Evolutionary conservation across 2,329 filamentous ascomycete species (phyloP).

Genomic region (Fusarium bactridioides): DNA sequence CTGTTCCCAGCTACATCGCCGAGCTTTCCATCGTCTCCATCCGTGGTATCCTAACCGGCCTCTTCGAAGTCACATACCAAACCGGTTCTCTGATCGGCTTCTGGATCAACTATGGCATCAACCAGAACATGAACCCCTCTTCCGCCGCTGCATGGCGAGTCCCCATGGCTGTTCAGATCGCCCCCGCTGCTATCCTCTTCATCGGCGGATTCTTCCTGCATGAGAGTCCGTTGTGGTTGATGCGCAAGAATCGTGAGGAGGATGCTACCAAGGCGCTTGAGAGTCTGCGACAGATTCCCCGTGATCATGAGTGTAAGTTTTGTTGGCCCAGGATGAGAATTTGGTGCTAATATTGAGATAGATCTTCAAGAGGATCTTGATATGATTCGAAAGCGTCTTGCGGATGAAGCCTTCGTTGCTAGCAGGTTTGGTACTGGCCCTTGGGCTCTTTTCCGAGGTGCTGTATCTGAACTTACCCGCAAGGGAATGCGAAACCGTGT

Average conservation of each 20-base stretch:
- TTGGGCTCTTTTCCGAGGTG: constrained; percentile 47
- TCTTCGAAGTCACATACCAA: constrained; percentile 63
- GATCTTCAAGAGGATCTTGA: constrained; percentile 58
- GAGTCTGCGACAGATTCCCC: constrained; percentile 54
- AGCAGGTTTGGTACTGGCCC: constrained; percentile 44
- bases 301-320: constrained; percentile 46
- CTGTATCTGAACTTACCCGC: constrained; percentile 46
- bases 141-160: constrained; percentile 55
- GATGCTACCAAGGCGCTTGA: constrained; percentile 44
- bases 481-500: constrained; percentile 54
- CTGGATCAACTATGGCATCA: constrained; percentile 57
- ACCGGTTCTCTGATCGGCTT: constrained; percentile 62
- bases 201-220: constrained; percentile 54
- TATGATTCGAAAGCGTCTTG: constrained; percentile 51
- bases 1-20: constrained; percentile 69
- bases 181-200: constrained; percentile 55
- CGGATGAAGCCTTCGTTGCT: constrained; percentile 47
- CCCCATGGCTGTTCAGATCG: constrained; percentile 57
- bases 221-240: constrained; percentile 53
- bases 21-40: constrained; percentile 67
- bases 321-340: fast-evolving
- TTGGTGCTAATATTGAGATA: constrained; percentile 14
- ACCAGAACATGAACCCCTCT: constrained; percentile 47
- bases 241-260: constrained; percentile 46
- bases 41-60: constrained; percentile 64